phyloP scores from a whole-genome alignment of 768 basidiomycete genomes.

The Coprinopsis marcescibilis region DNA sequence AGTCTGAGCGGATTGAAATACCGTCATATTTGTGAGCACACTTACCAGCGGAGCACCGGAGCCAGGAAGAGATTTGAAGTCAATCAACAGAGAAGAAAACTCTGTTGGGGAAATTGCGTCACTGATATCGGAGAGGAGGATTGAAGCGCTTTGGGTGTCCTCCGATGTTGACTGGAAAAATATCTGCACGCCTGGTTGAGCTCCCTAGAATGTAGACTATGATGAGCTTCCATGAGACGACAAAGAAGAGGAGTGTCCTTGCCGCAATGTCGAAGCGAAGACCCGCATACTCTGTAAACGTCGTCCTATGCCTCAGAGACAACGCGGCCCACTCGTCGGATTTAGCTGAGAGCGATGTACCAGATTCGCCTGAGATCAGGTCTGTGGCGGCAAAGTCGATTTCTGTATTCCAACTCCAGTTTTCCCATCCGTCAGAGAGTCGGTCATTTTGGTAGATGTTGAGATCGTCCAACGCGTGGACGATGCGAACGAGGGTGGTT shows the following conservation, averaged over 20 bases:
- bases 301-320: constrained; percentile 38
- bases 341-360: constrained; percentile 38
- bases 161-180: constrained; percentile 35
- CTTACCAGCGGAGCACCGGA: constrained; percentile 32
- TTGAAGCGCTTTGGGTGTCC: constrained; percentile 29
- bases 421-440: constrained; percentile 41
- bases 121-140: constrained; percentile 38
- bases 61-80: constrained; percentile 43
- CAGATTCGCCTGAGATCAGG: constrained; percentile 33
- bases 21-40: not conserved
- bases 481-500: not conserved
- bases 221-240: not conserved
- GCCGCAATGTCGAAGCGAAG: constrained; percentile 47
- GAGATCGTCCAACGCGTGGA: constrained; percentile 25
- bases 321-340: constrained; percentile 39
- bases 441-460: constrained; percentile 35
- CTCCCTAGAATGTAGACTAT: constrained; percentile 27
- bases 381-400: constrained; percentile 42
- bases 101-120: constrained; percentile 27
- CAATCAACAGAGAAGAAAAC: constrained; percentile 41
- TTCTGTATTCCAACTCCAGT: constrained; percentile 46
- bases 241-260: no score
- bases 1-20: not conserved
- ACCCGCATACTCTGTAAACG: constrained; percentile 40
- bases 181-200: constrained; percentile 38